These are phyloP conservation scores for Coemansia sp. DNA, from an alignment of 192 early-diverging fungal species.

Conservation along the genomic window DNA sequence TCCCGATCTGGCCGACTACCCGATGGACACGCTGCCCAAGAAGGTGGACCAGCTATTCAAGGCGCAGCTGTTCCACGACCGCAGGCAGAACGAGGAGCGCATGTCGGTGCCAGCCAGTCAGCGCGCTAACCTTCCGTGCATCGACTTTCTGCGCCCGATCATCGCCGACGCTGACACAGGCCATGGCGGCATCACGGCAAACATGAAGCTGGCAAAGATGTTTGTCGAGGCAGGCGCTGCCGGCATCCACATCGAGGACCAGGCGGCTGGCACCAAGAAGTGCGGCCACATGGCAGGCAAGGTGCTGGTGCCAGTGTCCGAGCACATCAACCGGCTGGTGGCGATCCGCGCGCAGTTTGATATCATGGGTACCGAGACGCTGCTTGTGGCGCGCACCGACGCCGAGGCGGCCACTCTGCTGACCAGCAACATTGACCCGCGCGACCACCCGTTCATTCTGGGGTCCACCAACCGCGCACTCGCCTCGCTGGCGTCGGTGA, in stretches of 20 bases:
- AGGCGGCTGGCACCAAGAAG: constrained; percentile 95
- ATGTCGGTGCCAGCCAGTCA: constrained; percentile 63
- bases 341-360: constrained; percentile 95
- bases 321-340: constrained; percentile 96
- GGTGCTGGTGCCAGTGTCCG: constrained; percentile 94
- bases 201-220: constrained; percentile 96
- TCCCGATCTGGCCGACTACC: constrained; percentile 98
- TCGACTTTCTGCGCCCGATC: constrained; percentile 92
- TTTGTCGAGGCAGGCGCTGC: constrained; percentile 96
- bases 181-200: constrained; percentile 97
- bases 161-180: constrained; percentile 98
- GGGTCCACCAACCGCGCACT: constrained; percentile 85
- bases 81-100: constrained; percentile 91
- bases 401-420: constrained; percentile 96
- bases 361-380: constrained; percentile 96
- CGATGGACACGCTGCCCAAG: constrained; percentile 97
- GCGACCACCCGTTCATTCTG: constrained; percentile 95
- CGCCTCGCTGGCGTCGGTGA: constrained; percentile 68
- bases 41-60: constrained; percentile 98
- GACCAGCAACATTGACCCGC: constrained; percentile 92
- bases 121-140: constrained; percentile 68
- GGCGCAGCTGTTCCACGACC: constrained; percentile 96
- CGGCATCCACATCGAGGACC: constrained; percentile 93
- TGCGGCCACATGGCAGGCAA: constrained; percentile 99
- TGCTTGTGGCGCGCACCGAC: constrained; percentile 93